Conservation (phyloP, 352 stramenopile species). For the Blastocystis sp. region DNA sequence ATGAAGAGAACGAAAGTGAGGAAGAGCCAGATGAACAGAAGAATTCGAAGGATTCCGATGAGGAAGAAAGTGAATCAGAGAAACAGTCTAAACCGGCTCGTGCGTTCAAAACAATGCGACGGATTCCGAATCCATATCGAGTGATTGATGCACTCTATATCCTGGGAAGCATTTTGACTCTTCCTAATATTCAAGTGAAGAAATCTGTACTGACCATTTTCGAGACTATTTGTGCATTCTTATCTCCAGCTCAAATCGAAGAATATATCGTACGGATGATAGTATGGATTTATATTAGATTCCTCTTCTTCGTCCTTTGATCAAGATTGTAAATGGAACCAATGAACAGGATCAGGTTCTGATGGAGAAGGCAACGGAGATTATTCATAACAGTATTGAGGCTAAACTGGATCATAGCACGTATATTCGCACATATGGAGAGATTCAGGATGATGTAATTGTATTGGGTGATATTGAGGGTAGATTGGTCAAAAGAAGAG, state of each 20-base stretch:
- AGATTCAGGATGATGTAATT: conserved; percentile 29
- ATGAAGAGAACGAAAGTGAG: background rate
- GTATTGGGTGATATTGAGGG: background rate
- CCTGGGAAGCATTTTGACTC: background rate
- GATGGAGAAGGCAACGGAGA: background rate
- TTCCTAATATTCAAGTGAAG: background rate
- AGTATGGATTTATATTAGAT: background rate
- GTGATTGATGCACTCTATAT: conserved; percentile 1
- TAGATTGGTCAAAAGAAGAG: conserved; percentile 44
- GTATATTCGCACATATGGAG: conserved; percentile 17
- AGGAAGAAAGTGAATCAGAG: background rate
- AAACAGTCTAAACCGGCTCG: background rate
- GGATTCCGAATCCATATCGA: conserved; percentile 20
- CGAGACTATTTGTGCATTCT: background rate
- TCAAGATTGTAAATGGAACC: conserved; percentile 26
- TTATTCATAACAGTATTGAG: conserved; percentile 32
- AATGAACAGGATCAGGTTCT: background rate
- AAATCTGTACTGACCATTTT: background rate
- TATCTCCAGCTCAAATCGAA: background rate
- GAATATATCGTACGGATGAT: background rate
- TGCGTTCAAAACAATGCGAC: background rate
- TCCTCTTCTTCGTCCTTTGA: conserved; percentile 25
- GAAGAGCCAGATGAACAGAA: background rate
- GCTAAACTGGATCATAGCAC: background rate
- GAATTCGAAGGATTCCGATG: background rate